Conservation (phyloP, 148 eudicot genomes). For the Arctostaphylos glauca region DNA sequence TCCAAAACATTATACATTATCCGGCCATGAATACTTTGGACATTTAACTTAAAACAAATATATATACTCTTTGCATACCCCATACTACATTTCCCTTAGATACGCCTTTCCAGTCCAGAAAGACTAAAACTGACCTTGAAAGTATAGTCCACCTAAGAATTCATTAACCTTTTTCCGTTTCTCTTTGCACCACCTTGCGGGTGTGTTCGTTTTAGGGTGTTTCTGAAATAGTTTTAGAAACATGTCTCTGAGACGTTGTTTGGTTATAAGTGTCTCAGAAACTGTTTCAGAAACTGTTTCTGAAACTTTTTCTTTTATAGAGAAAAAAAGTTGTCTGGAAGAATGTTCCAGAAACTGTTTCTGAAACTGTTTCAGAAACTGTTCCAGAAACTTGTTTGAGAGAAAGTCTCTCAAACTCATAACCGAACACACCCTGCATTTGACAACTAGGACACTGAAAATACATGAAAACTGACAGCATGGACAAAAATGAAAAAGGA, state of each 20-base stretch:
- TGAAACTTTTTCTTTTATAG: no score
- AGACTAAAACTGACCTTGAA: not conserved
- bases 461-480: not conserved
- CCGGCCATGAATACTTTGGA: not conserved
- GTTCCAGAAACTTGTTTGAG: no score
- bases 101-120: constrained; percentile 11
- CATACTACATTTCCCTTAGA: not conserved
- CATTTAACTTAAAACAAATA: not conserved
- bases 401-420: no score
- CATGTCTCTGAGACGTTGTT: no score
- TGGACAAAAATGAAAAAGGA: constrained; percentile 2
- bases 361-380: no score
- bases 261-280: no score
- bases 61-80: not conserved
- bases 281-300: no score
- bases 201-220: no score
- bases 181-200: not conserved
- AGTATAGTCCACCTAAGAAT: not conserved
- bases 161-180: not conserved
- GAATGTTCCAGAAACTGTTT: no score
- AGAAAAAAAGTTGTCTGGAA: no score
- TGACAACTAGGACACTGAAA: not conserved
- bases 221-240: no score
- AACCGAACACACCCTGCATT: not conserved
- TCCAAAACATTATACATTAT: not conserved